Evolutionary conservation across 1,284 basidiomycete species (phyloP).

Genomic region (Trichosporon inkin): DNA sequence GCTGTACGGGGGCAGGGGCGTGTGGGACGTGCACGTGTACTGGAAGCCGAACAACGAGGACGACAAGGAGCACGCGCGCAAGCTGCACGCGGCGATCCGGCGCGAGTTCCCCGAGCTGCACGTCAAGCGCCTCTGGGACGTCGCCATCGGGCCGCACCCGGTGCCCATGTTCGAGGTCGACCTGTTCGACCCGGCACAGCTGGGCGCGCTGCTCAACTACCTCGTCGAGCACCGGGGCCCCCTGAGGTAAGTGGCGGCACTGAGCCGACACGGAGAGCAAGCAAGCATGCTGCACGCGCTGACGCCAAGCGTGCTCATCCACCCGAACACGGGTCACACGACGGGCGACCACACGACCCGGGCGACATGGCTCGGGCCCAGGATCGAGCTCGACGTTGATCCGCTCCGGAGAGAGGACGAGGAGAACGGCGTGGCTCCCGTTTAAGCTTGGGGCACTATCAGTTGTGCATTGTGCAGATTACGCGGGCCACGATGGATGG

Average conservation of each 20-base stretch:
- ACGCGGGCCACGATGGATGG: too few relatives aligned
- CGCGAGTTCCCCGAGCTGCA: slow-evolving; percentile 21
- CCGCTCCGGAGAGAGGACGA: slow-evolving; percentile 20
- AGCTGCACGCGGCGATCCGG: slow-evolving; percentile 18
- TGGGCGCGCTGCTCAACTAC: slow-evolving; percentile 63
- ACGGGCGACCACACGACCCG: slow-evolving; percentile 62
- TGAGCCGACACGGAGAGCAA: too few relatives aligned
- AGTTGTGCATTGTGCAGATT: too few relatives aligned
- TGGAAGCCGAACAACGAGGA: slow-evolving; percentile 18
- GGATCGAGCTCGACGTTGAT: slow-evolving; percentile 57
- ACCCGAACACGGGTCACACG: slow-evolving; percentile 63
- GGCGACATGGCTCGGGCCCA: slow-evolving; percentile 64
- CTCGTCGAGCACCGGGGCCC: slow-evolving; percentile 62
- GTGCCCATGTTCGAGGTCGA: slow-evolving; percentile 67
- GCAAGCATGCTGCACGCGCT: neutral
- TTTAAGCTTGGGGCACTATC: neutral
- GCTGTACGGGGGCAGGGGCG: slow-evolving; percentile 8
- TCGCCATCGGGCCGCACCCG: slow-evolving; percentile 38
- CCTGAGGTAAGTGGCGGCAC: slow-evolving; percentile 59
- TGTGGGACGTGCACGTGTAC: slow-evolving; percentile 23
- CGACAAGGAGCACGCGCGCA: slow-evolving; percentile 13
- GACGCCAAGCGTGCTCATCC: slow-evolving; percentile 62
- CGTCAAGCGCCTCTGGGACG: slow-evolving; percentile 18
- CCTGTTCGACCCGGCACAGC: slow-evolving; percentile 62
- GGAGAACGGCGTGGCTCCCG: neutral